Conservation (phyloP, 139 green algal species). For the Medakamo hakoo region DNA sequence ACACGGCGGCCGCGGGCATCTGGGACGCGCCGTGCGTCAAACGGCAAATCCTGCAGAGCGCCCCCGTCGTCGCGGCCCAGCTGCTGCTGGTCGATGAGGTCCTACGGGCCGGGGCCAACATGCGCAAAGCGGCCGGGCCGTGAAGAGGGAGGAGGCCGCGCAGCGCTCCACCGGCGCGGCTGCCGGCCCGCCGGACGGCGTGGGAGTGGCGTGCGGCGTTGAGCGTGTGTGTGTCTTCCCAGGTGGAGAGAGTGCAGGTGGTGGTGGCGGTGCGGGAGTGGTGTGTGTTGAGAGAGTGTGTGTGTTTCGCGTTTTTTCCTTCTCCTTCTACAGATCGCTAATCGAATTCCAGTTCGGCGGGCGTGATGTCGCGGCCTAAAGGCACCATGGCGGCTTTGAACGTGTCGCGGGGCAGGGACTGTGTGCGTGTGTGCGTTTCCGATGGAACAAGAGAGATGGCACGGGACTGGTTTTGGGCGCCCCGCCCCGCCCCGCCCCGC, state of each 20-base stretch:
- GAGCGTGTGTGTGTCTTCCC: slow-evolving; percentile 1
- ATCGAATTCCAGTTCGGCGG: background rate
- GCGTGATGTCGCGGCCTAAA: background rate
- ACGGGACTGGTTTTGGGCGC: too few species aligned
- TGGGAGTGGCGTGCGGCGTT: background rate
- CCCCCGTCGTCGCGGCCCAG: slow-evolving; percentile 82
- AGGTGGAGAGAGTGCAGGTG: slow-evolving; percentile 2
- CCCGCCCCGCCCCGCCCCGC: too few species aligned
- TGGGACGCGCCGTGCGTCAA: slow-evolving; percentile 98
- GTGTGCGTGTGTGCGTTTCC: too few species aligned
- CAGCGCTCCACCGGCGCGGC: too few species aligned
- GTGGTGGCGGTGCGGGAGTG: background rate
- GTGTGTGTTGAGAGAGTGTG: background rate
- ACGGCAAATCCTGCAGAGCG: slow-evolving; percentile 82
- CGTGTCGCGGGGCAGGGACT: too few species aligned
- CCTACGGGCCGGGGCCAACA: slow-evolving; percentile 92
- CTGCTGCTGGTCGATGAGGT: slow-evolving; percentile 96
- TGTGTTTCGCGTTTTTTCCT: background rate
- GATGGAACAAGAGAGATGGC: too few species aligned
- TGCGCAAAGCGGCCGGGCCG: slow-evolving; percentile 41
- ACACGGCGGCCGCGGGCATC: slow-evolving; percentile 68
- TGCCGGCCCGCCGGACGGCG: too few species aligned
- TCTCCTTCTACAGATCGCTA: background rate
- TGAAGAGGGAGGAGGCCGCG: background rate
- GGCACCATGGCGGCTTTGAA: too few species aligned